Percentiles rank a stretch among this genome's conserved stretches.
Conservation (phyloP, 768 basidiomycete genomes). For the Guyanaporus albipodus region DNA sequence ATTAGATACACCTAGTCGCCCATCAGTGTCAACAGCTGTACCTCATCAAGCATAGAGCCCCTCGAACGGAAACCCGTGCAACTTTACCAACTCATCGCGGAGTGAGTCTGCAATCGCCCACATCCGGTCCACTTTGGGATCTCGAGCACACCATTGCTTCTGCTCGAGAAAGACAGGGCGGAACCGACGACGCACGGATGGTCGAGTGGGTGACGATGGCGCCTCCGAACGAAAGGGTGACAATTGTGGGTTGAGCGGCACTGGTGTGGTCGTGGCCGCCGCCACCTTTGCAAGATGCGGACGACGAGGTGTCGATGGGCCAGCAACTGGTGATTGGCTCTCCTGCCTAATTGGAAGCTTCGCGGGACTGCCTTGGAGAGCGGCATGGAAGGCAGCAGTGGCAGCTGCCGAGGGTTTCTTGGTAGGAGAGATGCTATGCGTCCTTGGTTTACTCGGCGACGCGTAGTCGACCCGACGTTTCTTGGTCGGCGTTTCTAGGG, state of each 20-base stretch:
- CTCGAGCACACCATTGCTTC: slow-evolving; percentile 44
- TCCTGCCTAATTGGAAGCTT: slow-evolving; percentile 1
- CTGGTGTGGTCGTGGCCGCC: neutral
- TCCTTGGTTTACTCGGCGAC: slow-evolving; percentile 11
- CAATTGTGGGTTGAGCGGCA: slow-evolving; percentile 23
- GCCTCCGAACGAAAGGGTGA: slow-evolving; percentile 18
- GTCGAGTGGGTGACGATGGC: slow-evolving; percentile 9
- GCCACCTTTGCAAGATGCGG: slow-evolving; percentile 10
- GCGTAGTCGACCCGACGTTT: slow-evolving; percentile 32
- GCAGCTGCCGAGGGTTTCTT: slow-evolving; percentile 1
- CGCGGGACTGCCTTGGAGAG: slow-evolving; percentile 8
- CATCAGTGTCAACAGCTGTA: neutral
- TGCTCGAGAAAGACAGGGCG: slow-evolving; percentile 48
- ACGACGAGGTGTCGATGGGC: slow-evolving; percentile 26
- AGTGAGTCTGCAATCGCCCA: slow-evolving; percentile 20
- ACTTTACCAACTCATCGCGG: slow-evolving; percentile 12
- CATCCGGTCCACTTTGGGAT: slow-evolving; percentile 34
- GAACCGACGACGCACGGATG: slow-evolving; percentile 36
- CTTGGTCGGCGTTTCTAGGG: slow-evolving; percentile 43
- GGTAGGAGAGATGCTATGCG: slow-evolving; percentile 9
- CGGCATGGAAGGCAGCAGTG: slow-evolving; percentile 18
- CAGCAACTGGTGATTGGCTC: neutral
- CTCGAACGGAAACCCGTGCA: slow-evolving; percentile 16
- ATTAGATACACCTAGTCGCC: too few relatives aligned
- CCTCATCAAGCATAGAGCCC: neutral